Evolutionary conservation across 305 asterid species (phyloP).

Genomic region (Fraxinus ornus): DNA sequence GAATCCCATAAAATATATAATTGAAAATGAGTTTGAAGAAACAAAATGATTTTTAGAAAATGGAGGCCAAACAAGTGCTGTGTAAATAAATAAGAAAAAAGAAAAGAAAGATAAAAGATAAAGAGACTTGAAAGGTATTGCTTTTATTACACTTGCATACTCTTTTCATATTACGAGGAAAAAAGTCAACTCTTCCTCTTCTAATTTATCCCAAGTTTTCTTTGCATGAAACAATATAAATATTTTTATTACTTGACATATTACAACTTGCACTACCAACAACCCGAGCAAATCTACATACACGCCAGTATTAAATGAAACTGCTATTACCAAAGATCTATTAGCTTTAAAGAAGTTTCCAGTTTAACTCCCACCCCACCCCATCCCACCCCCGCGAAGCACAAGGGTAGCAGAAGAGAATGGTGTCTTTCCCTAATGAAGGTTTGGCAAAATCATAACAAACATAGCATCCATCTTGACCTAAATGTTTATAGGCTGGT

Average conservation of each 20-base stretch:
- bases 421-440: neutral
- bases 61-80: neutral
- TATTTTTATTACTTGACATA: neutral
- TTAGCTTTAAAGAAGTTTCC: neutral
- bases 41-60: too few relatives aligned
- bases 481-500: neutral
- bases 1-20: neutral
- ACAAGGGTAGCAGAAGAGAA: neutral
- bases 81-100: neutral
- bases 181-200: neutral
- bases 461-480: slow-evolving; percentile 5
- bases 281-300: neutral
- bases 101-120: neutral
- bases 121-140: neutral
- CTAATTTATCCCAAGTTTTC: neutral
- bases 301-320: neutral
- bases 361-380: slow-evolving; percentile 7
- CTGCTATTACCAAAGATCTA: neutral
- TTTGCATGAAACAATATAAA: neutral
- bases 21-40: neutral
- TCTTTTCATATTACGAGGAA: neutral
- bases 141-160: neutral
- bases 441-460: neutral
- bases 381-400: neutral
- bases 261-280: neutral